Evolutionary conservation across 192 early-diverging fungal species (phyloP).

Genomic region (Coemansia asiatica): DNA sequence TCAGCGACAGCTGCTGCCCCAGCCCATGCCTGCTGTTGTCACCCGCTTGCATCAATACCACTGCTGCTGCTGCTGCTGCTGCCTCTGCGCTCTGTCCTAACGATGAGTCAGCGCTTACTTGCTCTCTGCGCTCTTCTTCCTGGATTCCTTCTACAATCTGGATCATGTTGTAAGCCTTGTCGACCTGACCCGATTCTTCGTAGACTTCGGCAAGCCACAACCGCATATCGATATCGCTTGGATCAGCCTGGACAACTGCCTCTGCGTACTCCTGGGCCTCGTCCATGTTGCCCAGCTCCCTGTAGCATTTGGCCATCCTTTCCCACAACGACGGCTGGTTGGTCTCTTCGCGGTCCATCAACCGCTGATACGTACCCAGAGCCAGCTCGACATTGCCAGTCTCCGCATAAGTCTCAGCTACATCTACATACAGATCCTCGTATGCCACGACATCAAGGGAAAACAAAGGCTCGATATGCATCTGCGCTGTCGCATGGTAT

Average conservation of each 20-base stretch:
- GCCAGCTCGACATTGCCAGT: slow-evolving; percentile 21
- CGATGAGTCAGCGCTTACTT: background rate
- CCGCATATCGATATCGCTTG: slow-evolving; percentile 60
- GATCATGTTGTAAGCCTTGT: slow-evolving; percentile 41
- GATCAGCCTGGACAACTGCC: slow-evolving; percentile 55
- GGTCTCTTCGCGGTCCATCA: slow-evolving; percentile 12
- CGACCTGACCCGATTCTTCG: slow-evolving; percentile 58
- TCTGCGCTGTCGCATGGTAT: slow-evolving; percentile 64
- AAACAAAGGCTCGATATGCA: slow-evolving; percentile 48
- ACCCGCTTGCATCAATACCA: background rate
- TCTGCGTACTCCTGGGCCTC: slow-evolving; percentile 58
- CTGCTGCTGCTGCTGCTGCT: slow-evolving; percentile 1
- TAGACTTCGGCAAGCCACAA: slow-evolving; percentile 64
- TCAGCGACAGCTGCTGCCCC: background rate
- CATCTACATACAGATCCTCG: slow-evolving; percentile 42
- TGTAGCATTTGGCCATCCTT: slow-evolving; percentile 61
- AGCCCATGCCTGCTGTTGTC: background rate
- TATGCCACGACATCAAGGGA: slow-evolving; percentile 15
- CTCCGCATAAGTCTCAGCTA: slow-evolving; percentile 30
- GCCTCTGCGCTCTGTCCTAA: background rate
- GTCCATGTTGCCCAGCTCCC: slow-evolving; percentile 58
- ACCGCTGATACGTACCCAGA: slow-evolving; percentile 22
- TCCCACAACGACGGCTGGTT: slow-evolving; percentile 56
- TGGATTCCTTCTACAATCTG: slow-evolving; percentile 40
- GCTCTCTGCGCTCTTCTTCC: slow-evolving; percentile 3